phyloP scores from a whole-genome alignment of 495 filamentous ascomycete genomes.

The Xylaria longipes region DNA sequence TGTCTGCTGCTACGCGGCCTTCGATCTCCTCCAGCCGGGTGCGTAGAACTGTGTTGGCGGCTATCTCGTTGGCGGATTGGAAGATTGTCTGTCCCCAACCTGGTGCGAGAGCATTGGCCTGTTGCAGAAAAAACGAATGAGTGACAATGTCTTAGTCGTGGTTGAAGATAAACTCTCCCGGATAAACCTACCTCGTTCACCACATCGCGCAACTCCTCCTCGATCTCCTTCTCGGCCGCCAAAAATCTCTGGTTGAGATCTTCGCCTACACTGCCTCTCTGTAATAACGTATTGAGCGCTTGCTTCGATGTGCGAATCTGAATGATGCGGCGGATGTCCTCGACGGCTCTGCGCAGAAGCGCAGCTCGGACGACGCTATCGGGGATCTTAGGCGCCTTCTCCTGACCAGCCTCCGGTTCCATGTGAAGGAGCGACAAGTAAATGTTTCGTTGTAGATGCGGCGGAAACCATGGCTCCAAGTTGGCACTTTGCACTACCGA shows the following conservation, averaged over 20 bases:
- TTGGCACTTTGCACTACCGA: conserved; percentile 72
- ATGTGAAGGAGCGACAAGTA: conserved; percentile 92
- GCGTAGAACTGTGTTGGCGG: conserved; percentile 75
- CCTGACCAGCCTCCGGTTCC: conserved; percentile 70
- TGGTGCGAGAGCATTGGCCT: conserved; percentile 85
- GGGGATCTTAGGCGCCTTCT: conserved; percentile 76
- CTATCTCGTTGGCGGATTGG: conserved; percentile 87
- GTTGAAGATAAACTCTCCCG: not conserved
- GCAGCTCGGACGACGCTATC: conserved; percentile 88
- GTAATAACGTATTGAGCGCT: conserved; percentile 79
- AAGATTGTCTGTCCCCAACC: conserved; percentile 95
- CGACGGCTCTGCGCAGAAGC: conserved; percentile 84
- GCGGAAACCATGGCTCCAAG: conserved; percentile 89
- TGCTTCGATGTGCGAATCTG: conserved; percentile 84
- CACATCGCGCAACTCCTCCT: conserved; percentile 92
- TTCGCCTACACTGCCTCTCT: conserved; percentile 92
- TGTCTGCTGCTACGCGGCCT: conserved; percentile 70
- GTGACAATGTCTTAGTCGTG: not conserved
- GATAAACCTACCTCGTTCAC: conserved; percentile 75
- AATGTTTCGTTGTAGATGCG: conserved; percentile 89
- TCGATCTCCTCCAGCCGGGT: conserved; percentile 80
- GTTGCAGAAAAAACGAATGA: conserved; percentile 34
- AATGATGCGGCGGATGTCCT: conserved; percentile 91
- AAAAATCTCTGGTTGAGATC: conserved; percentile 93
- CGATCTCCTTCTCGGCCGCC: conserved; percentile 95